Evolutionary conservation across 306 rosid genomes (phyloP).

Genomic region (Gastrolobium villosum): DNA sequence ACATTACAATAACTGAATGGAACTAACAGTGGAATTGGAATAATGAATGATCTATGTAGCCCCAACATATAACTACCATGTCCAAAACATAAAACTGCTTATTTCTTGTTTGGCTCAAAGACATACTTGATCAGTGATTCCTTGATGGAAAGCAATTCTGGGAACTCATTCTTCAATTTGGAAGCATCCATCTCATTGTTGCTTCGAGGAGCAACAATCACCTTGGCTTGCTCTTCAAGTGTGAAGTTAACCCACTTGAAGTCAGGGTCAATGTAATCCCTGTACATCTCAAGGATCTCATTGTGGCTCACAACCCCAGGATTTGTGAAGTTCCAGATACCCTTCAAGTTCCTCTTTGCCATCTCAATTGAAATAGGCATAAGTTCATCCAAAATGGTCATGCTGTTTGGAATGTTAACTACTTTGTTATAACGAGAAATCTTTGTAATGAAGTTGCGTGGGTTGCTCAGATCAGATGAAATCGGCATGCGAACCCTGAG

Average conservation of each 20-base stretch:
- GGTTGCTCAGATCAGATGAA: conserved; percentile 84
- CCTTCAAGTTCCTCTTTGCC: conserved; percentile 86
- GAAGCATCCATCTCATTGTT: conserved; percentile 90
- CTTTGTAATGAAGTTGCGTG: conserved; percentile 88
- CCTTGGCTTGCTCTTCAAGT: conserved; percentile 92
- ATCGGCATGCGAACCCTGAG: conserved; percentile 93
- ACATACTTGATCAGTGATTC: conserved; percentile 77
- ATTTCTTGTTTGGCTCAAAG: conserved; percentile 76
- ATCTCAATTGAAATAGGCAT: conserved; percentile 85
- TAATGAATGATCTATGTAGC: not conserved
- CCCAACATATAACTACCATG: conserved; percentile 6
- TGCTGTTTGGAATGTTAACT: conserved; percentile 88
- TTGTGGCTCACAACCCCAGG: conserved; percentile 93
- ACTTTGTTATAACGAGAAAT: conserved; percentile 88
- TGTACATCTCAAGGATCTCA: conserved; percentile 87
- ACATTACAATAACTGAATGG: conserved; percentile 38
- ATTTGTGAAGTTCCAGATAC: conserved; percentile 90
- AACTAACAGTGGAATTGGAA: conserved; percentile 29
- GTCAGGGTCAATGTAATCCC: conserved; percentile 67
- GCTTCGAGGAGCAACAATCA: conserved; percentile 87
- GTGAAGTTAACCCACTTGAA: conserved; percentile 78
- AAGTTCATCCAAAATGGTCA: conserved; percentile 89
- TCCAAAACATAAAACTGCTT: conserved; percentile 42
- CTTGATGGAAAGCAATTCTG: conserved; percentile 84
- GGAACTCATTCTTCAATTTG: conserved; percentile 83